Evolutionary conservation across 768 basidiomycete genomes (phyloP), one percentile per base, ranked within the genome.

Genomic region (Lentinula sp.): DNA sequence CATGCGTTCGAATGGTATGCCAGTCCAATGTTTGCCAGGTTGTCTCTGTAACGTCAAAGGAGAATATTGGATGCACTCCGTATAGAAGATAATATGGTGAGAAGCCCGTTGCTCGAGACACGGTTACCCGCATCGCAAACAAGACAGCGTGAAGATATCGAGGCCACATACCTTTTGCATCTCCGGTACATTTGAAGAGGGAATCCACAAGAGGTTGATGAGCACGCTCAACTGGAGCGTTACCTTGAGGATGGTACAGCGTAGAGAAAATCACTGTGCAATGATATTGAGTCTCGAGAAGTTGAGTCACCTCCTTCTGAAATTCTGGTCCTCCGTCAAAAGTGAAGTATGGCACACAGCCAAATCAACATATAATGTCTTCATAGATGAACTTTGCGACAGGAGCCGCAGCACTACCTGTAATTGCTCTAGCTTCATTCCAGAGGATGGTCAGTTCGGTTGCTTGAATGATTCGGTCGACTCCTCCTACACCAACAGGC

Each of bases 251-350:
- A 23, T 23, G 23, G 23, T 23, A 23, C 23, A 2, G 23, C 23
- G 23, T 23, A 23, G 23, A 23, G 62, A 69, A 21, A n/a, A 76
- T 66, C 10, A 70, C 65, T 0, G 48, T 51, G 21, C 73, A 64
- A 5, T 66, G 59, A 52, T 73, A 74, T 9, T 67, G 65, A 2
- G 54, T 50, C 34, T 64, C 60, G 1, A 72, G 49, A 0, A 74
- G 56, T 1, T 65, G 59, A 10, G 50, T 16, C 0, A 68, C 67
- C 0, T 68, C 68, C 0, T 66, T 70, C 46, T 67, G 67, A 55
- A 74, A 74, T 42, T 74, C 74, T 0, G 65, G 16, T 0, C 75
- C 73, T n/a, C 66, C 66, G 35, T 76, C 75, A 10, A 69, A 60
- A 1, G 66, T 65, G 43, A 68, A 56, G 8, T 64, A 60, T 63